Conservation (phyloP, 495 filamentous ascomycete genomes). For the Xylaria acuta region DNA sequence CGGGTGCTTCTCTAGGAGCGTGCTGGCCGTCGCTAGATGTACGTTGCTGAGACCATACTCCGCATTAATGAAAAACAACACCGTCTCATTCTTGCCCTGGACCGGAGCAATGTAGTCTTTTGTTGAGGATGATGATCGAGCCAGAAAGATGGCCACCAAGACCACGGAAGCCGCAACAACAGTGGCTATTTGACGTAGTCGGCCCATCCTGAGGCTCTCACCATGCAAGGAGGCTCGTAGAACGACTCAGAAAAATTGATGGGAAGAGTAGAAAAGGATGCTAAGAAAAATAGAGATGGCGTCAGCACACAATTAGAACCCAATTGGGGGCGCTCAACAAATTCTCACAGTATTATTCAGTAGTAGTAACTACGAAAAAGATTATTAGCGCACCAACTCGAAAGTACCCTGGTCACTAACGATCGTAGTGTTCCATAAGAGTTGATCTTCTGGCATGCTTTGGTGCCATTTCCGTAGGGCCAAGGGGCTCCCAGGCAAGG, state of each 20-base stretch:
- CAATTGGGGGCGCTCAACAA: not conserved
- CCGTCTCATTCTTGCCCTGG: slow-evolving; percentile 30
- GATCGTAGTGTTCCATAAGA: not conserved
- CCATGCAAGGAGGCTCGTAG: not conserved
- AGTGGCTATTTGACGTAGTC: slow-evolving; percentile 9
- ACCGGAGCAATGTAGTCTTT: slow-evolving; percentile 4
- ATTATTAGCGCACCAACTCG: slow-evolving; percentile 15
- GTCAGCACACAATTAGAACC: slow-evolving; percentile 1
- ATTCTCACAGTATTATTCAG: slow-evolving; percentile 1
- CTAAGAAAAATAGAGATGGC: not conserved
- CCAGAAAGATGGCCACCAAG: slow-evolving; percentile 13
- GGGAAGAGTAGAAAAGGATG: not conserved
- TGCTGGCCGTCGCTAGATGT: slow-evolving; percentile 32
- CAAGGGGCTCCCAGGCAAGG: slow-evolving; percentile 13
- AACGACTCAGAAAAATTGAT: not conserved
- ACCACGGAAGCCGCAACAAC: slow-evolving; percentile 18
- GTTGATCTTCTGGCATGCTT: slow-evolving; percentile 4
- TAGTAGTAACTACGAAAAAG: not conserved
- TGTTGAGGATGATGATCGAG: not conserved
- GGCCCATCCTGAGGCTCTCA: slow-evolving; percentile 16
- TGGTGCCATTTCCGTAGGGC: not conserved
- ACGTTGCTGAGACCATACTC: slow-evolving; percentile 38
- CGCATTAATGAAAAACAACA: slow-evolving; percentile 35
- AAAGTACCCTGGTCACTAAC: not conserved
- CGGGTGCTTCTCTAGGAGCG: slow-evolving; percentile 33